Evolutionary conservation across 768 basidiomycete species (phyloP).

Genomic region (Cystofilobasidium capitatum): DNA sequence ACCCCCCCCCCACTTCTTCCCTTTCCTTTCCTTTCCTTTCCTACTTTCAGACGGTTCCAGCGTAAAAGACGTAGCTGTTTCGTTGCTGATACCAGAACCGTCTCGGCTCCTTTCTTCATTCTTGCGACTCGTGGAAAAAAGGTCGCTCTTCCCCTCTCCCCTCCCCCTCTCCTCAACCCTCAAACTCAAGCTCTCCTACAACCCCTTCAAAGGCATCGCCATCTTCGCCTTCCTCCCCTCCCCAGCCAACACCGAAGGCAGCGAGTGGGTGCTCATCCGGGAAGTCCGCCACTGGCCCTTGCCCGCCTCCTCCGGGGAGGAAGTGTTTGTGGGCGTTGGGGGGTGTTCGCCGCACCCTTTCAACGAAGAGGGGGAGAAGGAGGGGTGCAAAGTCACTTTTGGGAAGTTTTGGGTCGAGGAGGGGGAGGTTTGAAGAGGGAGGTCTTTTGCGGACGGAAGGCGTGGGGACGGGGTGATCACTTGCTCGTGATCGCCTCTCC

Average conservation of each 20-base stretch:
- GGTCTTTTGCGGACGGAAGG: too few relatives aligned
- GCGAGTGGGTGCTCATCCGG: not conserved
- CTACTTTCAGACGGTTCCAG: not conserved
- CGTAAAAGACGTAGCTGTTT: too few relatives aligned
- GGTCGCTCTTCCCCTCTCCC: slow-evolving; percentile 6
- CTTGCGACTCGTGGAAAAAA: not conserved
- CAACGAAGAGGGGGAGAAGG: not conserved
- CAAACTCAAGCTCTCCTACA: not conserved
- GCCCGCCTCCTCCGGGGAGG: not conserved
- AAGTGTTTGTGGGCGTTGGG: not conserved
- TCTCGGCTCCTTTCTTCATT: not conserved
- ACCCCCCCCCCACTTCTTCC: too few relatives aligned
- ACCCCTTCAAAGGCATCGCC: not conserved
- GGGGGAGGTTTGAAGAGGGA: not conserved
- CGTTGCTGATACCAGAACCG: too few relatives aligned
- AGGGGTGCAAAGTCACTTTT: slow-evolving; percentile 3
- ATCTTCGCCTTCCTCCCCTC: not conserved
- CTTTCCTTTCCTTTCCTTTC: too few relatives aligned
- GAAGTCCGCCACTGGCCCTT: not conserved
- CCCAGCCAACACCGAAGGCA: not conserved
- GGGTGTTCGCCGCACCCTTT: not conserved
- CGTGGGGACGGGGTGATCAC: too few relatives aligned
- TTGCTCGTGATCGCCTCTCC: too few relatives aligned
- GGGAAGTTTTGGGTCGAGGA: not conserved
- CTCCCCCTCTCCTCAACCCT: not conserved